Evolutionary conservation across 331 rosid genomes (phyloP).

Genomic region (Stylosanthes scabra): DNA sequence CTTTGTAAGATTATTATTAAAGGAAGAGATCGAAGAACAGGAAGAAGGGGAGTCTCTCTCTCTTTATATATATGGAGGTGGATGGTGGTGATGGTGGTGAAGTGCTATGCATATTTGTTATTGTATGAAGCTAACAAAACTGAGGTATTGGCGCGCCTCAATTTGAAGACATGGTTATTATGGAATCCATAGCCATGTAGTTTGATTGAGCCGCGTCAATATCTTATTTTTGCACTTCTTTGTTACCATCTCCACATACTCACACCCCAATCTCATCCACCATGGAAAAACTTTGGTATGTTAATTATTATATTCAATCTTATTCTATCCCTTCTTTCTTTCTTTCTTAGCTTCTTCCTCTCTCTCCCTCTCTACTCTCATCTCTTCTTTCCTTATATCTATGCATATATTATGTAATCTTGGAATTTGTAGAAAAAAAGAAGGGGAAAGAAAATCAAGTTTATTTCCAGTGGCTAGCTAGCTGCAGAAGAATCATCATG

Average conservation of each 20-base stretch:
- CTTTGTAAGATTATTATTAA: not conserved
- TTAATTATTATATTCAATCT: too few relatives aligned
- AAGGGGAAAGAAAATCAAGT: not conserved
- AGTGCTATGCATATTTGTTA: not conserved
- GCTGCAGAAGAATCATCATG: not conserved
- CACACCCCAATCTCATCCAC: not conserved
- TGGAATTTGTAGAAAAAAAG: not conserved
- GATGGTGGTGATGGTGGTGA: slow-evolving; percentile 5
- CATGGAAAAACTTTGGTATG: not conserved
- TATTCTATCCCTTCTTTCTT: too few relatives aligned
- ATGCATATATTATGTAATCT: not conserved
- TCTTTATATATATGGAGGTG: not conserved
- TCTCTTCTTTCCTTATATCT: not conserved
- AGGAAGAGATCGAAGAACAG: not conserved
- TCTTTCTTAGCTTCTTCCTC: not conserved
- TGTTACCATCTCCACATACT: slow-evolving; percentile 34
- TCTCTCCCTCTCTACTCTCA: too few relatives aligned
- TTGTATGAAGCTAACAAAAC: slow-evolving; percentile 2
- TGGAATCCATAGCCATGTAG: slow-evolving; percentile 45
- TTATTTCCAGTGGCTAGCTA: not conserved
- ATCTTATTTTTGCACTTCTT: slow-evolving; percentile 63
- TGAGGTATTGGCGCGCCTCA: slow-evolving; percentile 88
- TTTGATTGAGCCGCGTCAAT: slow-evolving; percentile 99
- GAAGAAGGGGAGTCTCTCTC: not conserved
- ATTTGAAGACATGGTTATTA: slow-evolving; percentile 65